Conservation (phyloP, 345 rosid genomes). For the Aurinia saxatilis region DNA sequence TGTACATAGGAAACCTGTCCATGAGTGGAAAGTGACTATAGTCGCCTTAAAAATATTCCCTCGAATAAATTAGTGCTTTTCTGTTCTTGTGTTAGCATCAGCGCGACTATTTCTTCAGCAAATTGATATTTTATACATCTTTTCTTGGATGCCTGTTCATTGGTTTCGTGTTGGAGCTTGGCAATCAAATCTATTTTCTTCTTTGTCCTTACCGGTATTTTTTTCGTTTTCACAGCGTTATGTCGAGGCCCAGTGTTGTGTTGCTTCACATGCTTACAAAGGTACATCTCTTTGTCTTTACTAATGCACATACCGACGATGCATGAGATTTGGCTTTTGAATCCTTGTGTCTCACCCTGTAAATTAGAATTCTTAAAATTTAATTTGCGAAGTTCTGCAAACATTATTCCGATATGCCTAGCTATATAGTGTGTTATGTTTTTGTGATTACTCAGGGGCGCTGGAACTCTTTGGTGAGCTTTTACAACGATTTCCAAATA, state of each 20-base stretch:
- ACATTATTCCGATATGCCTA: neutral
- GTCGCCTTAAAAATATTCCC: neutral
- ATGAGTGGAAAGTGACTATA: neutral
- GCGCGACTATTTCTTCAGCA: neutral
- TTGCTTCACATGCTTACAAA: conserved; percentile 89
- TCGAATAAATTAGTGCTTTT: neutral
- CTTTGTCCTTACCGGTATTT: neutral
- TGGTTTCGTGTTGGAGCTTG: neutral
- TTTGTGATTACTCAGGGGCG: conserved; percentile 50
- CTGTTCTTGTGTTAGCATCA: conserved; percentile 4
- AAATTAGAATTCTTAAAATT: neutral
- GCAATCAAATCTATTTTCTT: neutral
- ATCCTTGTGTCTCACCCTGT: neutral
- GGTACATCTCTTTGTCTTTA: conserved; percentile 39
- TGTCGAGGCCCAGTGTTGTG: conserved; percentile 92
- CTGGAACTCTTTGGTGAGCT: conserved; percentile 82
- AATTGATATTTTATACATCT: neutral
- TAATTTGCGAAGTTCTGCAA: neutral
- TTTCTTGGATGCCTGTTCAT: neutral
- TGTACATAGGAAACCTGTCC: neutral
- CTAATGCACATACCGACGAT: neutral
- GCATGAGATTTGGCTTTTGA: neutral
- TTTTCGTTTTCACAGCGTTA: conserved; percentile 59
- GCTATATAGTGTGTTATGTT: neutral
- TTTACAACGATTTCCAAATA: conserved; percentile 84